Evolutionary conservation across 441 rosid genomes (phyloP).

Genomic region (Gossypium davidsonii): DNA sequence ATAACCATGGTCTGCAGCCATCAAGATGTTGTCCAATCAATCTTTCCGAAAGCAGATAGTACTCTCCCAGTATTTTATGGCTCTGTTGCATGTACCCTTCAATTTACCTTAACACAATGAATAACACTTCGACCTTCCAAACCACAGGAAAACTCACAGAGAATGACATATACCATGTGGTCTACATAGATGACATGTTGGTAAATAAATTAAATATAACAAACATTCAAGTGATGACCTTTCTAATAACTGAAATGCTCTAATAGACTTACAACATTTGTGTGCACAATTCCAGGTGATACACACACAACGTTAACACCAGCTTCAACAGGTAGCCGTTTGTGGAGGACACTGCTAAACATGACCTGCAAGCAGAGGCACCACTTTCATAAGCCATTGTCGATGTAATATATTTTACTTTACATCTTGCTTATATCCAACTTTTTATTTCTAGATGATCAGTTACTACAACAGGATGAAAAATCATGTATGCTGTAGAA

Average conservation of each 20-base stretch:
- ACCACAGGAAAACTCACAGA: background rate
- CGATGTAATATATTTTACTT: slow-evolving; percentile 1
- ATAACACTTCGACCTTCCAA: background rate
- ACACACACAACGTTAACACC: slow-evolving; percentile 77
- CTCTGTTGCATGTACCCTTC: background rate
- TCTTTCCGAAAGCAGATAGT: background rate
- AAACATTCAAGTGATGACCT: background rate
- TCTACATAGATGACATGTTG: background rate
- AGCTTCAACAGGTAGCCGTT: slow-evolving; percentile 80
- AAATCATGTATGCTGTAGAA: background rate
- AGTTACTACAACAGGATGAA: background rate
- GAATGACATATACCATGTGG: background rate
- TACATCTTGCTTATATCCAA: background rate
- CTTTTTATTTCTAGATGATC: background rate
- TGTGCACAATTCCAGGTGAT: slow-evolving; percentile 85
- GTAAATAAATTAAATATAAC: background rate
- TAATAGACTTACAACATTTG: slow-evolving; percentile 78
- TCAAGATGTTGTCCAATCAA: background rate
- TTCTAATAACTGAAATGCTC: slow-evolving; percentile 14
- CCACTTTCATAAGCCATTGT: slow-evolving; percentile 15
- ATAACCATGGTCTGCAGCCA: background rate
- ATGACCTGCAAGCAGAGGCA: slow-evolving; percentile 58
- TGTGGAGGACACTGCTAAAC: slow-evolving; percentile 86
- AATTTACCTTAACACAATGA: background rate
- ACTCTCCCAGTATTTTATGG: background rate